These are phyloP conservation scores for Selaginella tamariscina DNA, from an alignment of 75 land plant species.

Conservation along the genomic window DNA sequence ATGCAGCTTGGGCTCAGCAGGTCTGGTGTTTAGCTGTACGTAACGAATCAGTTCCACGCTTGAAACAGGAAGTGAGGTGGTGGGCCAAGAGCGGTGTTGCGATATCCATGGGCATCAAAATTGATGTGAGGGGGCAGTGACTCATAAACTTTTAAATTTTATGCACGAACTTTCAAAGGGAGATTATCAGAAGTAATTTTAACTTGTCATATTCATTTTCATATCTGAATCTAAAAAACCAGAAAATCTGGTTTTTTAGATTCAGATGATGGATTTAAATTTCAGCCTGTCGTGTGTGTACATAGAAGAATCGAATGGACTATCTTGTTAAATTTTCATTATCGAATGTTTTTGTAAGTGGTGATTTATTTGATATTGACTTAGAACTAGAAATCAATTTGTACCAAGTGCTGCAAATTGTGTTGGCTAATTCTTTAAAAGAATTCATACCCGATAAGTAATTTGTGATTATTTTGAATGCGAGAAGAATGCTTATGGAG, in stretches of 20 bases:
- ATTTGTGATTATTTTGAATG: too few species aligned
- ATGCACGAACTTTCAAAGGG: neutral
- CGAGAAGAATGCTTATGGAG: too few species aligned
- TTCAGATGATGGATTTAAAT: neutral
- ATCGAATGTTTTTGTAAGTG: neutral
- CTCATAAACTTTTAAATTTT: neutral
- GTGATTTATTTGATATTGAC: too few species aligned
- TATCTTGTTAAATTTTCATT: neutral
- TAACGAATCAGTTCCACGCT: neutral
- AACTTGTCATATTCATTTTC: neutral
- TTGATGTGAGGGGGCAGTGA: neutral
- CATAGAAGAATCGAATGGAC: neutral
- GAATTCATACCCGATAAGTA: too few species aligned
- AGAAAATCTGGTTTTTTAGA: neutral
- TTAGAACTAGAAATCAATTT: too few species aligned
- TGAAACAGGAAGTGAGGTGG: neutral
- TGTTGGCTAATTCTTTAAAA: too few species aligned
- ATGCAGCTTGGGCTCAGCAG: neutral
- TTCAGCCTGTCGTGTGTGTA: neutral
- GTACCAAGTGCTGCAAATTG: too few species aligned
- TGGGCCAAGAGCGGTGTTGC: neutral
- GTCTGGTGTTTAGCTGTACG: neutral
- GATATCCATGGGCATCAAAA: neutral
- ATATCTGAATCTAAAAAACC: too few species aligned
- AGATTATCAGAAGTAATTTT: neutral